phyloP scores from a whole-genome alignment of 2,329 filamentous ascomycete genomes.

The Claviceps fusiformis region DNA sequence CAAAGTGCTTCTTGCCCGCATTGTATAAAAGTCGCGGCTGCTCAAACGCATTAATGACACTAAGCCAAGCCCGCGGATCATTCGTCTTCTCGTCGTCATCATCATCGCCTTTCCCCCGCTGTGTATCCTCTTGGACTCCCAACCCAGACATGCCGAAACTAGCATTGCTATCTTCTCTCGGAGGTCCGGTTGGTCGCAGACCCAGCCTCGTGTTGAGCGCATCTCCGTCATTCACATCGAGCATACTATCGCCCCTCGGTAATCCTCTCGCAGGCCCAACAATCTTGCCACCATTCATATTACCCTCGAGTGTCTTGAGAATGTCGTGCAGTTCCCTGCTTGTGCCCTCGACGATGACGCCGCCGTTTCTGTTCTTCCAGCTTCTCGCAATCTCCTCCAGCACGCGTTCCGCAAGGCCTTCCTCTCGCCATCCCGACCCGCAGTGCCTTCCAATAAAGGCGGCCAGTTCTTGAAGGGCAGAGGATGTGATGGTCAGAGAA shows the following conservation, averaged over 20 bases:
- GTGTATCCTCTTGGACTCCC: slow-evolving; percentile 38
- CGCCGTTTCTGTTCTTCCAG: slow-evolving; percentile 84
- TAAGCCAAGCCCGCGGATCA: slow-evolving; percentile 72
- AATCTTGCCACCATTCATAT: slow-evolving; percentile 75
- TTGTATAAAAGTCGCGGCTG: slow-evolving; percentile 73
- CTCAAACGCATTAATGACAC: slow-evolving; percentile 69
- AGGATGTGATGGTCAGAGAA: slow-evolving; percentile 79
- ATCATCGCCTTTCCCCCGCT: slow-evolving; percentile 15
- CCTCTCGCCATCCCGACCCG: slow-evolving; percentile 91
- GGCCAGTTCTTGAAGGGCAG: slow-evolving; percentile 72
- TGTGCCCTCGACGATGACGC: slow-evolving; percentile 78
- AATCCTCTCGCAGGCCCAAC: slow-evolving; percentile 38
- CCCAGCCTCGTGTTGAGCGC: slow-evolving; percentile 42
- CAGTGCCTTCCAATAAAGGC: slow-evolving; percentile 87
- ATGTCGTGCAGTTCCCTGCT: slow-evolving; percentile 68
- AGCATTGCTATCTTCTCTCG: slow-evolving; percentile 47
- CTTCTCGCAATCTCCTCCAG: slow-evolving; percentile 80
- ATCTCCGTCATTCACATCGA: slow-evolving; percentile 42
- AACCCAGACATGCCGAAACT: slow-evolving; percentile 50
- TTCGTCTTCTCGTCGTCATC: slow-evolving; percentile 34
- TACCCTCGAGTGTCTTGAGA: slow-evolving; percentile 69
- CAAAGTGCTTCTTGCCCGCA: slow-evolving; percentile 76
- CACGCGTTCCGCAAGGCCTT: slow-evolving; percentile 82
- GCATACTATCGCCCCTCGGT: slow-evolving; percentile 43
- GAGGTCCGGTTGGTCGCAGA: slow-evolving; percentile 29